Base-by-base conservation (phyloP, 179 eudicot genomes). In the Spergularia azorica region DNA sequence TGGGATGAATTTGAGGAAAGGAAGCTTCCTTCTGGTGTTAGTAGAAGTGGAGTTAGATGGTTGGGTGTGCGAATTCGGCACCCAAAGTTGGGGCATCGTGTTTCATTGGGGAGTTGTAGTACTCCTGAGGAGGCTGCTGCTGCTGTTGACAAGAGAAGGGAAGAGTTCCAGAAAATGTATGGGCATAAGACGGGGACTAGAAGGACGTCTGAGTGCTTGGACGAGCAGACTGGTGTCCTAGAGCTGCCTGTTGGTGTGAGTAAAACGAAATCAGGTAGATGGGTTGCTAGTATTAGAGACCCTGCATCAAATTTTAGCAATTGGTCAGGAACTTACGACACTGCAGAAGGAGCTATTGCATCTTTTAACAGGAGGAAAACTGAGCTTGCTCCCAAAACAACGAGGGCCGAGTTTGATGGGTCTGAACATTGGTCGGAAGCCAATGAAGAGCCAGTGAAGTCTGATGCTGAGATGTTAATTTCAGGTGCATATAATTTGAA, bases 1-100 rank as follows among this genome's bases (percentile, higher is more conserved):
- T 21, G 10, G 11, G 54, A 10, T 67, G 55, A 54, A 21, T 51
- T 70, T 9, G 20, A 52, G 8, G 59, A 43, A 26, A 54, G 15
- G 43, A 70, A 56, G 75, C 75, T 72, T 39, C 75, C 65, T 72
- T 12, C 8, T 59, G 75, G 65, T 59, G 66, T 72, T 63, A 10
- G 6, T n/a, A 58, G 66, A 59, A 9, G 64, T 54, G n/a, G 18
- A 6, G 13, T 58, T 43, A 38, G 55, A 0, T 16, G 51, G 64
- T 57, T 21, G 26, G 15, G 14, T 56, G 74, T 8, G 14, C 51
- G 14, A 16, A 16, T 71, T 57, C n/a, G 64, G 63, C 50, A 71
- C 74, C 74, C 63, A 0, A 12, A 36, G 51, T n/a, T 56, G 63
- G 57, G 57, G 16, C 17, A 1, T 11, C 0, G 8, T 3, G 52